Conservation (phyloP, 2,329 filamentous ascomycete species). For the Aspergillus bombycis region DNA sequence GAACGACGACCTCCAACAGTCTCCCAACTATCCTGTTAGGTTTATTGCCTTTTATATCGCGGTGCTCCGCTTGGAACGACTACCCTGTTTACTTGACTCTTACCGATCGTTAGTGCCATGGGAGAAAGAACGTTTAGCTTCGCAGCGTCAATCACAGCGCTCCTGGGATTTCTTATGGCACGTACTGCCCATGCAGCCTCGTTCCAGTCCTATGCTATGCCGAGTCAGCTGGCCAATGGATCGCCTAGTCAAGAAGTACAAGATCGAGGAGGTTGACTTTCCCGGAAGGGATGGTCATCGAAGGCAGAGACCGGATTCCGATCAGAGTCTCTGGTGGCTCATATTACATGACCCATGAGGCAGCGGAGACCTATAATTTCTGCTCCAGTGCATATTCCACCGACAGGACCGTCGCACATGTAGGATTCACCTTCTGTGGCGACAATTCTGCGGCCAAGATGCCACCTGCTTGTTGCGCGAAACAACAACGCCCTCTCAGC, state of each 20-base stretch:
- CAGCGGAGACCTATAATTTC: background rate
- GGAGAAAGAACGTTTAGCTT: background rate
- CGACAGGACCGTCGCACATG: background rate
- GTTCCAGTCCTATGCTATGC: background rate
- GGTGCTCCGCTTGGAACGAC: background rate
- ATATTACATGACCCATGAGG: background rate
- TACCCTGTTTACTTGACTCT: background rate
- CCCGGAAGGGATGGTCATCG: background rate
- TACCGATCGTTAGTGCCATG: background rate
- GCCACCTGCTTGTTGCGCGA: background rate
- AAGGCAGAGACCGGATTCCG: background rate
- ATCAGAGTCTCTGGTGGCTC: background rate
- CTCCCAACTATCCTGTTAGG: background rate
- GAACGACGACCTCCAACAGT: background rate
- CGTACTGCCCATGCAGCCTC: background rate
- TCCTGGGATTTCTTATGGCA: background rate
- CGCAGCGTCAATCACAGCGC: background rate
- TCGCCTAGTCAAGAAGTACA: background rate
- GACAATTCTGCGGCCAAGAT: background rate
- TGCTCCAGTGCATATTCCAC: background rate
- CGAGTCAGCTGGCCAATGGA: background rate
- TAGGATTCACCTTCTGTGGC: background rate
- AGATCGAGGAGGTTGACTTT: background rate
- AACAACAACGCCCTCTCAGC: background rate
- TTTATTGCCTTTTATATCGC: background rate